phyloP scores from a whole-genome alignment of 345 rosid species.

The Physaria fendleri region DNA sequence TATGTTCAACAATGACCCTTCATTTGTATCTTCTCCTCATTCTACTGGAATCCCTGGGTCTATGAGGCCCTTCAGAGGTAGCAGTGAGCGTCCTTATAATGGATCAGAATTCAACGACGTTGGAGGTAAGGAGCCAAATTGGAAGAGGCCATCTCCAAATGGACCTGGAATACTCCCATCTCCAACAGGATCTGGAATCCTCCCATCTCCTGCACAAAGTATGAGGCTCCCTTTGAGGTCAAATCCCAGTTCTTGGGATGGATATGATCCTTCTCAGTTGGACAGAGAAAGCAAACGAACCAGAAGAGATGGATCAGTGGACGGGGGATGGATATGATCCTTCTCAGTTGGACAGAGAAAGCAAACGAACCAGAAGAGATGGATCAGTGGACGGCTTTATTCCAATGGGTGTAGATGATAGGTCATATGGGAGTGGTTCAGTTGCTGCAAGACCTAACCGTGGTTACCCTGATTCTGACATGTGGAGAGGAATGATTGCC shows the following conservation, averaged over 20 bases:
- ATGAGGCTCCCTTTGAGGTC: constrained; percentile 48
- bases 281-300: constrained; percentile 69
- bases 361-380: constrained; percentile 73
- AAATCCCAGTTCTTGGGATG: constrained; percentile 68
- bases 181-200: constrained; percentile 51
- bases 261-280: constrained; percentile 50
- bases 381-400: constrained; percentile 38
- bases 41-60: constrained; percentile 36
- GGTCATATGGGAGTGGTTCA: constrained; percentile 36
- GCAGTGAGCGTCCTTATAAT: constrained; percentile 43
- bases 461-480: constrained; percentile 48
- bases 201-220: constrained; percentile 50
- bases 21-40: constrained; percentile 36
- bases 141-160: constrained; percentile 73
- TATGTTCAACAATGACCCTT: constrained; percentile 38
- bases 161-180: constrained; percentile 52
- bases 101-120: constrained; percentile 55
- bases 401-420: constrained; percentile 38
- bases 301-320: constrained; percentile 61
- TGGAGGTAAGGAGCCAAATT: constrained; percentile 38
- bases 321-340: constrained; percentile 80
- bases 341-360: constrained; percentile 52
- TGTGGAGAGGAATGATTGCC: constrained; percentile 59
- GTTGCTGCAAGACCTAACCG: constrained; percentile 28
- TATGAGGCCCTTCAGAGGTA: constrained; percentile 43